Percentiles rank a stretch among this genome's conserved stretches.
Evolutionary conservation across 108 stramenopile genomes (phyloP).

Genomic region (Bacterosira constricta): DNA sequence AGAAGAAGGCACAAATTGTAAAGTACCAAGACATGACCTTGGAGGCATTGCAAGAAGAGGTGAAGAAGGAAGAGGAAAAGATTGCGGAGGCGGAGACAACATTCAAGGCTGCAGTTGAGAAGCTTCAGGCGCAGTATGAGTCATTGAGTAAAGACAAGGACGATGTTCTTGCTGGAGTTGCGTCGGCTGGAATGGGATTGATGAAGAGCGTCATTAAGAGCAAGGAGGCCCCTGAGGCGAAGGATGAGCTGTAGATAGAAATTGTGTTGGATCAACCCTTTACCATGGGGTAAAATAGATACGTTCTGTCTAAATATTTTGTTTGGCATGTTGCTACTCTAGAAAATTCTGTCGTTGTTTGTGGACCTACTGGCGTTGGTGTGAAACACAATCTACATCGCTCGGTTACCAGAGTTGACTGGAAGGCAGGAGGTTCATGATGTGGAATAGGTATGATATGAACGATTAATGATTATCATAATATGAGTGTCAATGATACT

Average conservation of each 20-base stretch:
- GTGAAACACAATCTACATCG: no score
- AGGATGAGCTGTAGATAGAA: constrained; percentile 67
- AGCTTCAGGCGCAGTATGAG: constrained; percentile 71
- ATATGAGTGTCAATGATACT: no score
- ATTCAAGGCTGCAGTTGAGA: constrained; percentile 63
- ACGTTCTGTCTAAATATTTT: no score
- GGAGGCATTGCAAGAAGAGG: constrained; percentile 53
- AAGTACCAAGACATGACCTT: constrained; percentile 48
- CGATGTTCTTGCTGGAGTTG: constrained; percentile 63
- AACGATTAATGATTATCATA: no score
- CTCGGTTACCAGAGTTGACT: no score
- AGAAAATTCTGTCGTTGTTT: no score
- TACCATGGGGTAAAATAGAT: no score
- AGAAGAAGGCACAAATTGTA: constrained; percentile 62
- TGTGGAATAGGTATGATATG: no score
- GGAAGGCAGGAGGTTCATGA: no score
- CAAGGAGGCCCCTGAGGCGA: constrained; percentile 49
- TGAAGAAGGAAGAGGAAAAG: constrained; percentile 57
- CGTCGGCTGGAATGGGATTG: constrained; percentile 79
- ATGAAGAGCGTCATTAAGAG: constrained; percentile 85
- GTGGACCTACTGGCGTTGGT: no score
- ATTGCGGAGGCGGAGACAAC: constrained; percentile 57
- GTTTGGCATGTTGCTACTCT: no score
- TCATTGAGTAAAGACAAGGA: constrained; percentile 65
- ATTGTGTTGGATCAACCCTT: not conserved